Percentiles rank a stretch among this genome's conserved stretches.
phyloP scores from a whole-genome alignment of 2,329 filamentous ascomycete genomes.

The Fusarium odoratissimum region DNA sequence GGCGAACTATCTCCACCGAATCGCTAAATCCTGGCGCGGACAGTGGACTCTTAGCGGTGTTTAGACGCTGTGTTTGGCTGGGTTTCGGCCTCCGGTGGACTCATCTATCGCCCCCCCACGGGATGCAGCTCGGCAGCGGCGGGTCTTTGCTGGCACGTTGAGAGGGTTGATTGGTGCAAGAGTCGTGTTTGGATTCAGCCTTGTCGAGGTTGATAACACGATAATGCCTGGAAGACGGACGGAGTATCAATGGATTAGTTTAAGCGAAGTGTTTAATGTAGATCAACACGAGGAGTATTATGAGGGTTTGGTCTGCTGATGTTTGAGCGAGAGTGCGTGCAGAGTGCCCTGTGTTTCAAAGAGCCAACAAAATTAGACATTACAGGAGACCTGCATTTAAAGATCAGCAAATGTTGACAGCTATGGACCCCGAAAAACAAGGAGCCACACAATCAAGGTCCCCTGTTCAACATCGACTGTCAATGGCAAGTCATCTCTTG shows the following conservation, averaged over 20 bases:
- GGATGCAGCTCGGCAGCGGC: conserved; percentile 35
- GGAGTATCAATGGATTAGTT: neutral
- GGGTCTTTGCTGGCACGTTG: conserved; percentile 18
- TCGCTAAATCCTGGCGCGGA: conserved; percentile 32
- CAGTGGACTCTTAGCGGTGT: conserved; percentile 20
- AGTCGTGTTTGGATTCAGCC: conserved; percentile 39
- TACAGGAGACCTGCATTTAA: neutral
- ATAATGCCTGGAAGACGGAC: conserved; percentile 3
- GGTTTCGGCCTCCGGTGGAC: conserved; percentile 20
- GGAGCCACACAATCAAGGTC: conserved; percentile 12
- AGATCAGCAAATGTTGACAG: neutral
- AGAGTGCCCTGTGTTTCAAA: neutral
- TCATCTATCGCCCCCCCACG: conserved; percentile 14
- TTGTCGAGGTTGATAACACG: conserved; percentile 31
- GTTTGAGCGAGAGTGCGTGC: neutral
- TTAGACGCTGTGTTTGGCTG: conserved; percentile 18
- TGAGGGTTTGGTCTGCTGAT: neutral
- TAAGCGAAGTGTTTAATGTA: conserved; percentile 2
- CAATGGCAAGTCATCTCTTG: conserved; percentile 6
- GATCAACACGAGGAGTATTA: neutral
- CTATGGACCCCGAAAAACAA: conserved; percentile 7
- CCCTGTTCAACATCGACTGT: conserved; percentile 16
- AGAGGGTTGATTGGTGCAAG: conserved; percentile 30
- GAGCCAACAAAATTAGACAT: neutral
- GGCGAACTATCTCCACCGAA: conserved; percentile 42